phyloP scores from a whole-genome alignment of 345 rosid genomes.

The Rhizophora mangle region DNA sequence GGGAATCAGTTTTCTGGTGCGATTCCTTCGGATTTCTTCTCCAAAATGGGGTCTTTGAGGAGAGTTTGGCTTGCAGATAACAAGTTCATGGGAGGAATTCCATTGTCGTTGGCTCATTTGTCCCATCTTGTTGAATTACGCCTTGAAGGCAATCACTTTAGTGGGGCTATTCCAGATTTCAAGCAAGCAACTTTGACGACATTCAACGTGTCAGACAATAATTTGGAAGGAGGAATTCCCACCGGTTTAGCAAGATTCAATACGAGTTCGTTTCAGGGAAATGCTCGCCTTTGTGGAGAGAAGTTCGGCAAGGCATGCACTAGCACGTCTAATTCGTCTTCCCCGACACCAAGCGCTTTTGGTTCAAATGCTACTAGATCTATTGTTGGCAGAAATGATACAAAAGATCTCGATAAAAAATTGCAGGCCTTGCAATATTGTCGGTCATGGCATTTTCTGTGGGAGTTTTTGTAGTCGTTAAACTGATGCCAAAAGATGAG shows the following conservation, averaged over 20 bases:
- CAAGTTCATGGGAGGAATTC: conserved; percentile 57
- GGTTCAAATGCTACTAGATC: not conserved
- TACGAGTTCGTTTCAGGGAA: conserved; percentile 44
- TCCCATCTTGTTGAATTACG: conserved; percentile 51
- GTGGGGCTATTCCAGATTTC: conserved; percentile 55
- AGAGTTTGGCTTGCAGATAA: conserved; percentile 64
- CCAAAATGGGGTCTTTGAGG: conserved; percentile 48
- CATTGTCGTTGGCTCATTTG: conserved; percentile 46
- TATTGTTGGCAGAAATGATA: not conserved
- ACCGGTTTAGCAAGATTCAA: conserved; percentile 42
- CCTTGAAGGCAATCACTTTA: conserved; percentile 62
- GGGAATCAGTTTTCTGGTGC: conserved; percentile 66
- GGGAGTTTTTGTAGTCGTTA: conserved; percentile 19
- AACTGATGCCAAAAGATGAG: conserved; percentile 25
- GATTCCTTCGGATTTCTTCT: conserved; percentile 51
- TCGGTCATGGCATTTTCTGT: conserved; percentile 32
- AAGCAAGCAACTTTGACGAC: conserved; percentile 30
- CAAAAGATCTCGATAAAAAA: conserved; percentile 5
- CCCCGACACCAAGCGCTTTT: not conserved
- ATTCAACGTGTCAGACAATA: conserved; percentile 56
- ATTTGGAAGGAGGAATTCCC: conserved; percentile 63
- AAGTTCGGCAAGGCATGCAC: conserved; percentile 37
- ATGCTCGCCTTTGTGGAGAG: conserved; percentile 56
- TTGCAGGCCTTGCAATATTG: conserved; percentile 34
- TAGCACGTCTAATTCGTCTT: not conserved